Evolutionary conservation across 202 grass and related monocot genomes (phyloP).

Genomic region (Eragrostis tef): DNA sequence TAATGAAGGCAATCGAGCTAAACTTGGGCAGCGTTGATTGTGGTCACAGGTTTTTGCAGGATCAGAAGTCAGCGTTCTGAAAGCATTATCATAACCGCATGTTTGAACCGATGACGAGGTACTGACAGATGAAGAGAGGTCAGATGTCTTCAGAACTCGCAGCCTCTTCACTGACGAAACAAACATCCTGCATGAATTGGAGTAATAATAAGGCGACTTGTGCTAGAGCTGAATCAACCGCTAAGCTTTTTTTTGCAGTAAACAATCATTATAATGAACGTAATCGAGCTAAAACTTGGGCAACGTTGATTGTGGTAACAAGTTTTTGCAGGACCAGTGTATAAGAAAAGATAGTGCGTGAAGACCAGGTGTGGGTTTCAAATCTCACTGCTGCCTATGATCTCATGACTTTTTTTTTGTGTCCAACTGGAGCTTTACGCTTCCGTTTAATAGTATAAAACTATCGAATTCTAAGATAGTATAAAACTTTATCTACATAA

Average conservation of each 20-base stretch:
- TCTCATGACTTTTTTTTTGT: neutral
- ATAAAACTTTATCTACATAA: neutral
- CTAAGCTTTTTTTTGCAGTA: neutral
- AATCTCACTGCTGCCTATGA: no score
- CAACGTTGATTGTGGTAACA: no score
- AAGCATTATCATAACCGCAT: neutral
- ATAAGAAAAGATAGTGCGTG: neutral
- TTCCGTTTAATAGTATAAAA: no score
- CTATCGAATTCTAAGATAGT: neutral
- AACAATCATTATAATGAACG: no score
- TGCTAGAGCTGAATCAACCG: neutral
- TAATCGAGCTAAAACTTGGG: no score
- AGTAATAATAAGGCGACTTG: constrained; percentile 15
- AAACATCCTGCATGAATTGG: constrained; percentile 66
- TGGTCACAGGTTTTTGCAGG: no score
- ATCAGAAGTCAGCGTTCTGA: neutral
- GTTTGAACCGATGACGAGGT: neutral
- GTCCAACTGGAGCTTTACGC: no score
- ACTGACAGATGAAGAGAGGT: constrained; percentile 75
- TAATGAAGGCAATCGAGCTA: no score
- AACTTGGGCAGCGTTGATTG: no score
- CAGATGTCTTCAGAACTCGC: constrained; percentile 76
- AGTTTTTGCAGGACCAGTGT: no score
- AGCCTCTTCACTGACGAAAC: constrained; percentile 74
- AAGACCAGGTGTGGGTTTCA: no score